phyloP scores from a whole-genome alignment of 1,284 basidiomycete genomes.

The Trichosporon sp. region DNA sequence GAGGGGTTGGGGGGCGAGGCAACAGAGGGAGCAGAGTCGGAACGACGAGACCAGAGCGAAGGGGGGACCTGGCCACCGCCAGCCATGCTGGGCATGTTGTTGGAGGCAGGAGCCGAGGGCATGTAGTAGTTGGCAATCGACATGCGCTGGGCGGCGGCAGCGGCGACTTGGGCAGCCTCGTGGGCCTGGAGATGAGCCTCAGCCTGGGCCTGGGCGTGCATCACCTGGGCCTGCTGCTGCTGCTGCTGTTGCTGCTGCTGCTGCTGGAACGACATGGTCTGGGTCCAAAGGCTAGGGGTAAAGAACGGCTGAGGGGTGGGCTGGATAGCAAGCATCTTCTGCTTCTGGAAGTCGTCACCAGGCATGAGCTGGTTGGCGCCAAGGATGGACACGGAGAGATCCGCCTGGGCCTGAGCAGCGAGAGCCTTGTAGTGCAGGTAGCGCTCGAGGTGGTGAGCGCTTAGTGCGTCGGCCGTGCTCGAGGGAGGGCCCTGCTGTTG shows the following conservation, averaged over 20 bases:
- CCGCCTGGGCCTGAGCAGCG: slow-evolving; percentile 38
- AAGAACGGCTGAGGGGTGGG: slow-evolving; percentile 14
- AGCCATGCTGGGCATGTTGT: background rate
- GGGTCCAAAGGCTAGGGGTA: slow-evolving; percentile 14
- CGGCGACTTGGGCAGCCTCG: slow-evolving; percentile 30
- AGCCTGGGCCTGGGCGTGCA: slow-evolving; percentile 35
- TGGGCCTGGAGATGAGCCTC: slow-evolving; percentile 35
- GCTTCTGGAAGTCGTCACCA: slow-evolving; percentile 20
- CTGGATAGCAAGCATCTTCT: slow-evolving; percentile 35
- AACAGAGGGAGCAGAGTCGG: slow-evolving; percentile 22
- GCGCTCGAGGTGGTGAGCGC: slow-evolving; percentile 42
- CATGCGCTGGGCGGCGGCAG: slow-evolving; percentile 25
- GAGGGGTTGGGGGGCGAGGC: slow-evolving; percentile 29
- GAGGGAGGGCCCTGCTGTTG: background rate
- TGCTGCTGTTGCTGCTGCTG: slow-evolving; percentile 21
- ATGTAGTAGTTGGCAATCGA: slow-evolving; percentile 27
- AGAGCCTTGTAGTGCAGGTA: slow-evolving; percentile 45
- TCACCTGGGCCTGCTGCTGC: slow-evolving; percentile 8
- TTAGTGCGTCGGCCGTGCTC: slow-evolving; percentile 33
- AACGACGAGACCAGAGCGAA: slow-evolving; percentile 20
- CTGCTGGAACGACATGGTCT: slow-evolving; percentile 25
- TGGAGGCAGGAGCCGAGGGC: slow-evolving; percentile 13
- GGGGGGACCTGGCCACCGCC: slow-evolving; percentile 9
- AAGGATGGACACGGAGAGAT: slow-evolving; percentile 24
- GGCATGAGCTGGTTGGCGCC: slow-evolving; percentile 22